Evolutionary conservation across 2,329 filamentous ascomycete species (phyloP), one percentile per base, ranked within the genome.

Genomic region (Paraphoma sp.): DNA sequence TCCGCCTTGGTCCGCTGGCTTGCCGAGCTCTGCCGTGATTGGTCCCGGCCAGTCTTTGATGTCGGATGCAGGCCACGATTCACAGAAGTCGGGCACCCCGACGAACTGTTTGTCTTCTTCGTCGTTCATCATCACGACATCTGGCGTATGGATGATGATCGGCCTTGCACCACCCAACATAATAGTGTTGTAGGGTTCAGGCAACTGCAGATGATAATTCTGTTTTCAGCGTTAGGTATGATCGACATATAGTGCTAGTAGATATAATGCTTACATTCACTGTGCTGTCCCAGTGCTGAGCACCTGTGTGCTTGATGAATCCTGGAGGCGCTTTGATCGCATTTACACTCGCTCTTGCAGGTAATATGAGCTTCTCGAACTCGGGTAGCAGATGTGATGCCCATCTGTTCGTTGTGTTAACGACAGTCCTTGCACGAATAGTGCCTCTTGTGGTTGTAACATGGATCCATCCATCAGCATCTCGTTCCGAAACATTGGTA

Each of bases 341-440:
- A 11, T 48, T 52, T 8, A 57, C 17, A 2, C 36, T 40, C 6
- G 46, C 42, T 18, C 54, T 42, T n/a, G 54, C 47, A 17, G 57
- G 54, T 23, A 60, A 2, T 9, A 60, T 60, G 11, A 60, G 33
- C 0, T 51, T 57, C 2, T 5, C 45, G 33, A 60, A 60, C 14
- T 60, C 57, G 1, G 57, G 57, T 11, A 60, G 57, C 7, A 60
- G 44, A 46, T 60, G 57, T 17, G 54, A 54, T n/a, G 51, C 54
- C 57, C 57, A 60, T 53, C 57, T 48, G 48, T 56, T 57, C 17
- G 57, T 57, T 10, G 54, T 57, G 51, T 60, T 54, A 12, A 60
- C 36, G 2, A 60, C 57, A 28, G 33, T 49, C 23, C 17, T 53
- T 23, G 54, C 54, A 38, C 54, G 57, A 12, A 60, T 46, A 11